These are phyloP conservation scores for Scheffersomyces quercinus DNA, from an alignment of 1,139 yeast species.

Conservation along the genomic window DNA sequence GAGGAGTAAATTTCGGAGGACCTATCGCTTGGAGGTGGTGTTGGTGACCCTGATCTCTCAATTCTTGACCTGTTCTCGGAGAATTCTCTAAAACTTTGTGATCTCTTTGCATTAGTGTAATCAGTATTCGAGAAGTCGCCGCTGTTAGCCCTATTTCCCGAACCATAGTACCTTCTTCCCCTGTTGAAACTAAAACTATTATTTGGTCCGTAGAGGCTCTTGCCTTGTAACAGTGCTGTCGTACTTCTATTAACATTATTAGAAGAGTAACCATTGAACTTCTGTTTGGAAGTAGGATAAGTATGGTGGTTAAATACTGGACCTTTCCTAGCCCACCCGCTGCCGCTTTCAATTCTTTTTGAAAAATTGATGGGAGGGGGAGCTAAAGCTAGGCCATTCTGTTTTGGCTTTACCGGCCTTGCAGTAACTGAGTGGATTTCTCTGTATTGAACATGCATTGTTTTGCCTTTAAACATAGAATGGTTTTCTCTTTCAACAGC, in stretches of 20 bases:
- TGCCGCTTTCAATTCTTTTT: conserved; percentile 12
- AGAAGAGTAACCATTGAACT: conserved; percentile 12
- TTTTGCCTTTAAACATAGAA: conserved; percentile 66
- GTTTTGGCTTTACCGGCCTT: conserved; percentile 8
- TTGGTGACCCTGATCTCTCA: not conserved
- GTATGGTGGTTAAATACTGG: not conserved
- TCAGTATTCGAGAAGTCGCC: not conserved
- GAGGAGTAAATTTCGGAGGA: not conserved
- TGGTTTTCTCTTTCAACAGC: conserved; percentile 85
- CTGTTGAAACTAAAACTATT: not conserved
- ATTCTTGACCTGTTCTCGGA: not conserved
- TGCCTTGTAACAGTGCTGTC: not conserved
- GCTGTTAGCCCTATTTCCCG: not conserved
- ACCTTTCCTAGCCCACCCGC: not conserved
- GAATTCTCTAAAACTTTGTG: not conserved
- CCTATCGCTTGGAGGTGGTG: not conserved
- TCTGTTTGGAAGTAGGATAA: conserved; percentile 3
- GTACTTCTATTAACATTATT: conserved; percentile 12
- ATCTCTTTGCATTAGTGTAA: not conserved
- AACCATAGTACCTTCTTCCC: not conserved
- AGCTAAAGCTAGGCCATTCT: conserved; percentile 51
- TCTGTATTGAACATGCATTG: conserved; percentile 82
- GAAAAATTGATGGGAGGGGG: conserved; percentile 72
- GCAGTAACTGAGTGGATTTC: conserved; percentile 46
- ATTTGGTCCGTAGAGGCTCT: not conserved